Evolutionary conservation across 768 basidiomycete species (phyloP), one percentile per base, ranked within the genome.

Genomic region (Pleurotus cornucopiae): DNA sequence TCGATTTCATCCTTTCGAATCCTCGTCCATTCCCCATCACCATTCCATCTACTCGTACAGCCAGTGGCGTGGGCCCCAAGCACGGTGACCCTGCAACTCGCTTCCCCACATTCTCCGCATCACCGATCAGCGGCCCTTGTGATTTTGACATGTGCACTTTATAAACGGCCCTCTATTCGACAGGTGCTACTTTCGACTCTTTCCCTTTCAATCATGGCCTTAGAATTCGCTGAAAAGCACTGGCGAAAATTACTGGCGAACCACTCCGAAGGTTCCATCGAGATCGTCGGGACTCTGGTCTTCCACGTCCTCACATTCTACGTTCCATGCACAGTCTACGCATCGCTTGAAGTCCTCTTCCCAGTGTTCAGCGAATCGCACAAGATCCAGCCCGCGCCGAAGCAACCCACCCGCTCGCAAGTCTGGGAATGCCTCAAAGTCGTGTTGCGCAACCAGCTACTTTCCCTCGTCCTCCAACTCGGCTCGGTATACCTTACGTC

Each of bases 281-380:
- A 67, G 40, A 63, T 66, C 46, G 46, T 63, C 9, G 65, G 66
- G 18, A 64, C 65, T 4, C 56, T 59, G 9, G 25, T 65, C 3
- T 21, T 66, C 18, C 66, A 67, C n/a, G n/a, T n/a, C 39, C 46
- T 67, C 13, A 38, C 58, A 46, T 70, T 70, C 57, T 70, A 64
- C 61, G 26, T 60, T 3, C 54, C 63, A 3, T 65, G 66, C n/a
- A 48, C 58, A 6, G 25, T 60, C 6, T 69, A 69, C 44, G 46
- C 63, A 5, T 47, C 66, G 1, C 59, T 68, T 23, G 62, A 25
- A 0, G 60, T 56, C 44, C 23, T 62, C 30, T 59, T 61, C 20
- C 68, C 67, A 51, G 25, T 43, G 6, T 66, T 67, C 54, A 65
- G 66, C 26, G 57, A 54, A 18, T 56, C 58, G 6, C 64, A 67